These are phyloP conservation scores for Ceratocystiopsis minuta DNA, from an alignment of 2,329 filamentous ascomycete species.

Conservation along the genomic window DNA sequence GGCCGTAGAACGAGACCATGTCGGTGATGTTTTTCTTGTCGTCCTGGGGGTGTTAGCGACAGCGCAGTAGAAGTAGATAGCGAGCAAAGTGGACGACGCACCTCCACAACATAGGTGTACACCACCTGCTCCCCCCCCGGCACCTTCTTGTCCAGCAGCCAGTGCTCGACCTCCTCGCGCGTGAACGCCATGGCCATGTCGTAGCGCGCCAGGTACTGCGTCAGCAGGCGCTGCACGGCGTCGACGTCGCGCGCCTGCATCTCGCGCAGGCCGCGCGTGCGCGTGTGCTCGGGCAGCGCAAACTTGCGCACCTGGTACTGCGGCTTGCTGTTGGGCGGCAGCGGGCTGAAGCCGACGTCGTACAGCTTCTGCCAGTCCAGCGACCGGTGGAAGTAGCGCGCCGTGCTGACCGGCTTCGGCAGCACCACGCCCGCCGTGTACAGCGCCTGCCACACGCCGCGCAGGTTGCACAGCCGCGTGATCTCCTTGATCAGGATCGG, in stretches of 20 bases:
- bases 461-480: slow-evolving; percentile 74
- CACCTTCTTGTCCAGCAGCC: slow-evolving; percentile 44
- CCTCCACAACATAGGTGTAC: slow-evolving; percentile 83
- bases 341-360: slow-evolving; percentile 81
- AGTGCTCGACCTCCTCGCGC: slow-evolving; percentile 69
- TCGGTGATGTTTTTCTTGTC: slow-evolving; percentile 68
- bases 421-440: slow-evolving; percentile 88
- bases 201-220: slow-evolving; percentile 61
- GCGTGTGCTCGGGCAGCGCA: slow-evolving; percentile 56
- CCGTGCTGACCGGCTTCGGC: slow-evolving; percentile 80
- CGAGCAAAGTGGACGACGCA: too few relatives aligned
- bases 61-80: too few relatives aligned
- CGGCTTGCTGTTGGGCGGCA: slow-evolving; percentile 70
- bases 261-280: slow-evolving; percentile 55
- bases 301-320: slow-evolving; percentile 75
- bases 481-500: slow-evolving; percentile 97
- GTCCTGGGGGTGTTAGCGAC: slow-evolving; percentile 15
- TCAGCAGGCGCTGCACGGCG: slow-evolving; percentile 54
- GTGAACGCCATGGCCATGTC: slow-evolving; percentile 71
- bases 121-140: slow-evolving; percentile 57
- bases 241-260: slow-evolving; percentile 69
- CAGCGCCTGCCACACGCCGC: slow-evolving; percentile 82
- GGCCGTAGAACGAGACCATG: slow-evolving; percentile 91
- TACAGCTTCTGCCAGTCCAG: slow-evolving; percentile 94
- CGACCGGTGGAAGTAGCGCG: slow-evolving; percentile 85